Evolutionary conservation across 257 asterid genomes (phyloP), one percentile per base, ranked within the genome.

Genomic region (Anisodus tanguticus): DNA sequence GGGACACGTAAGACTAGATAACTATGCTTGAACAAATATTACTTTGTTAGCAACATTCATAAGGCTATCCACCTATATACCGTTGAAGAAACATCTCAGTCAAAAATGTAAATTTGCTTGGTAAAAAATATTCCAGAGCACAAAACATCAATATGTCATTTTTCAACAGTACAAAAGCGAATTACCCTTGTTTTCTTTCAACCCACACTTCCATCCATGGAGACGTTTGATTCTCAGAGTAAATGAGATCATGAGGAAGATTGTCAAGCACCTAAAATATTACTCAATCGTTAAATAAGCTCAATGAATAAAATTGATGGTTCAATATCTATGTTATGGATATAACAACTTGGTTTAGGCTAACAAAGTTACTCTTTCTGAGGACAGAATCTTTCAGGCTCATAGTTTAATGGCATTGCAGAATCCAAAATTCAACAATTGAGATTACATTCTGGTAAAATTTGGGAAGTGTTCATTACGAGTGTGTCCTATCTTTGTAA

Each of bases 141-240:
- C 60, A 22, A 37, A 45, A 39, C 26, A 8, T 13, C 45, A 77
- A 26, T 22, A 74, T 53, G 49, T 53, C 45, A 54, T 77, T 49
- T 77, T 49, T 77, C 47, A 53, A 31, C 8, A 31, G 82, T 51
- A 77, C 22, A 77, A 15, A 31, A 53, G 82, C 26, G 64, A 77
- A 77, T 77, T 77, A 77, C 82, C 82, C 49, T 77, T 77, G 88
- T 85, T 83, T 86, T 84, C 92, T 97, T 87, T 90, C 93, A 80
- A 95, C 95, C 98, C 98, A 97, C 62, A 97, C 99, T 88, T 97
- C 99, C 97, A 86, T 91, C 99, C 99, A 97, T 51, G 97, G 87
- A 16, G 98, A 91, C 67, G 90, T 93, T 91, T 97, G 99, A 90
- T 87, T 85, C 87, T 87, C 87, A 39, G 99, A 93, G 92, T 92